A percentile compares a stretch with the other conserved stretches of the same genome.
Evolutionary conservation across 164 flowering plant species (phyloP).

Genomic region (Nymphaea thermarum): DNA sequence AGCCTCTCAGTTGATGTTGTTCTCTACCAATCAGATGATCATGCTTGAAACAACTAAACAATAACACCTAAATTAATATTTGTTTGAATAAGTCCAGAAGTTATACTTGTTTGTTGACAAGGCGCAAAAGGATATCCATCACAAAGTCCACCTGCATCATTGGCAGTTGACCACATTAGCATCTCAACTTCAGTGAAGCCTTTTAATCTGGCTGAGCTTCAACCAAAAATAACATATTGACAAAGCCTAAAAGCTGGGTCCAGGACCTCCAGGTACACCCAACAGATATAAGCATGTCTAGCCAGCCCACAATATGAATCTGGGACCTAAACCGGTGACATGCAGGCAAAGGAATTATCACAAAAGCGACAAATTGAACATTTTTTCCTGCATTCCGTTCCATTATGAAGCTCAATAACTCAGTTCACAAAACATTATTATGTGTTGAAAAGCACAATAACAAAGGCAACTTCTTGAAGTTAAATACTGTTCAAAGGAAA

Average conservation of each 20-base stretch:
- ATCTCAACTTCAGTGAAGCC: not conserved
- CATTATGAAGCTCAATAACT: too few relatives aligned
- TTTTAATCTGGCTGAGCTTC: not conserved
- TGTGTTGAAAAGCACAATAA: too few relatives aligned
- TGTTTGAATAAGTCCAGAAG: not conserved
- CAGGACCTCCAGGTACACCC: not conserved
- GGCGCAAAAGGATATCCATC: slow-evolving; percentile 91
- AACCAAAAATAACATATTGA: not conserved
- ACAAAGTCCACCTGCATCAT: slow-evolving; percentile 66
- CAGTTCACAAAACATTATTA: too few relatives aligned
- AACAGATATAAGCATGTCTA: not conserved
- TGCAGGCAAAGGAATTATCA: too few relatives aligned
- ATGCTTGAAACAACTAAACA: too few relatives aligned
- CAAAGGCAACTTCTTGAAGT: too few relatives aligned
- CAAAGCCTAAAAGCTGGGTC: not conserved
- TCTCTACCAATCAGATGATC: not conserved
- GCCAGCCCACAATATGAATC: not conserved
- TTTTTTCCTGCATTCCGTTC: too few relatives aligned
- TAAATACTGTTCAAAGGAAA: too few relatives aligned
- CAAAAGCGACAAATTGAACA: too few relatives aligned
- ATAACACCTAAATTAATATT: too few relatives aligned
- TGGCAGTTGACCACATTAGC: slow-evolving; percentile 1
- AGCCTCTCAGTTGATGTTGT: not conserved
- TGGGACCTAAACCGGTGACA: not conserved
- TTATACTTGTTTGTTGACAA: slow-evolving; percentile 87